Percentiles rank a stretch among this genome's conserved stretches.
phyloP scores from a whole-genome alignment of 2,329 filamentous ascomycete species.

The Byssothecium circinans region DNA sequence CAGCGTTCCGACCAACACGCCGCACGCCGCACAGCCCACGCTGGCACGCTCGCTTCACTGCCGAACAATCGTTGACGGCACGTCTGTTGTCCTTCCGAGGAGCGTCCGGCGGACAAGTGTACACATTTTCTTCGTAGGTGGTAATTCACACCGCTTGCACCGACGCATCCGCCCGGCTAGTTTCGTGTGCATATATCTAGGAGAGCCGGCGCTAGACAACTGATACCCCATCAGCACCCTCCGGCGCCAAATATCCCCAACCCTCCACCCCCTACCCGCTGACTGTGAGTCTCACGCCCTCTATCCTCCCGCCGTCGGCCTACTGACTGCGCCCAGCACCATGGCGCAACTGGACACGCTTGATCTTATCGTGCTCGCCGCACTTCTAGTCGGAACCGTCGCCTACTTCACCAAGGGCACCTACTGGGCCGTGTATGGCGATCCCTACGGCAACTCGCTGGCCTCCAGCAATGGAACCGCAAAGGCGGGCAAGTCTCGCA shows the following conservation, averaged over 20 bases:
- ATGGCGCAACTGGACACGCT: constrained; percentile 98
- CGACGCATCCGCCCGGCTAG: too few relatives aligned
- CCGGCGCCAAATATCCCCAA: constrained; percentile 18
- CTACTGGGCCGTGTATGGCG: constrained; percentile 85
- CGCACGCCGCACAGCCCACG: too few relatives aligned
- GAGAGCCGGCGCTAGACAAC: constrained; percentile 16
- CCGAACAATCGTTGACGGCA: too few relatives aligned
- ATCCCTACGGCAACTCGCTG: constrained; percentile 80
- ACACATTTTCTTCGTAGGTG: too few relatives aligned
- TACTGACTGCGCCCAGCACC: constrained; percentile 34
- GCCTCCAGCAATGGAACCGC: constrained; percentile 65
- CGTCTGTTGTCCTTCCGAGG: too few relatives aligned
- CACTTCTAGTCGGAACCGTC: constrained; percentile 80
- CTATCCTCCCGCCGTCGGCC: not conserved
- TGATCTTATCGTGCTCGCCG: constrained; percentile 87
- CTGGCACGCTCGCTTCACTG: too few relatives aligned
- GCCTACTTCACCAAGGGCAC: constrained; percentile 98
- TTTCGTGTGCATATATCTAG: not conserved
- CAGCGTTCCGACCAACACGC: too few relatives aligned
- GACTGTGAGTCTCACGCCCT: not conserved
- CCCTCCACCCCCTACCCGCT: constrained; percentile 4
- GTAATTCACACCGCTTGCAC: too few relatives aligned
- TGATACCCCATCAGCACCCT: constrained; percentile 19
- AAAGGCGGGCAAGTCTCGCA: constrained; percentile 82
- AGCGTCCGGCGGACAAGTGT: too few relatives aligned